Percentiles rank a stretch among this genome's conserved stretches.
Conservation (phyloP, 208 protist genomes). For the Strigomonas culicis region DNA sequence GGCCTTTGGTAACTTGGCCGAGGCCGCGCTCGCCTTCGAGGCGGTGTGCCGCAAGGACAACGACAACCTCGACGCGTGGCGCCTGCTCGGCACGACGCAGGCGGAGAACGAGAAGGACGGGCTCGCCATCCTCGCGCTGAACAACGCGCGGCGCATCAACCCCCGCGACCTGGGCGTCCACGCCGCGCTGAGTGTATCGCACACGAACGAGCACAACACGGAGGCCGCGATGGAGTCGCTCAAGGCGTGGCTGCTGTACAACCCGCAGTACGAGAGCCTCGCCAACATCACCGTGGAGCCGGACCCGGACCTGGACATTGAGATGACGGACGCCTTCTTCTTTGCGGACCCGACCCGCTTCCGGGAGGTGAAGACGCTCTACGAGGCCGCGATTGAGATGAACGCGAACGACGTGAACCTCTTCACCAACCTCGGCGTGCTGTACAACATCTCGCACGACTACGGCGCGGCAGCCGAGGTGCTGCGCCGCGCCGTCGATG, state of each 20-base stretch:
- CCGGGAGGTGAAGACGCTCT: conserved; percentile 61
- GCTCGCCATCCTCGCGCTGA: conserved; percentile 84
- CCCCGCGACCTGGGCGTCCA: conserved; percentile 70
- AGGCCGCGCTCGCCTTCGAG: conserved; percentile 87
- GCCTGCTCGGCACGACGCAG: conserved; percentile 77
- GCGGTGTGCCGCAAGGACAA: conserved; percentile 80
- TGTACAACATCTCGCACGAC: conserved; percentile 79
- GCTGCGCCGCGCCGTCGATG: conserved; percentile 70
- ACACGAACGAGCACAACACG: conserved; percentile 86
- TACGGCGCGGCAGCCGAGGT: conserved; percentile 71
- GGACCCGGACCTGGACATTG: conserved; percentile 33
- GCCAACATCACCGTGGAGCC: conserved; percentile 47
- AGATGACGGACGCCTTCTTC: conserved; percentile 66
- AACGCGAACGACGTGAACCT: conserved; percentile 70
- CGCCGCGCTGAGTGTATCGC: conserved; percentile 67
- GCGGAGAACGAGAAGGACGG: conserved; percentile 90
- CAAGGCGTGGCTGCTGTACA: conserved; percentile 64
- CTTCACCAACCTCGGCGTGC: conserved; percentile 73
- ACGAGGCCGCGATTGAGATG: conserved; percentile 72
- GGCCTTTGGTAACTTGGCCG: conserved; percentile 68
- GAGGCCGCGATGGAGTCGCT: conserved; percentile 68
- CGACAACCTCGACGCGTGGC: conserved; percentile 68
- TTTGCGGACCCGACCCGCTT: conserved; percentile 59
- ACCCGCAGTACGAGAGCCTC: conserved; percentile 83
- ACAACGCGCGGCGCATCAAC: conserved; percentile 67